Evolutionary conservation across 371 early-diverging fungal genomes (phyloP).

Genomic region (Dinochytrium kinnereticum): DNA sequence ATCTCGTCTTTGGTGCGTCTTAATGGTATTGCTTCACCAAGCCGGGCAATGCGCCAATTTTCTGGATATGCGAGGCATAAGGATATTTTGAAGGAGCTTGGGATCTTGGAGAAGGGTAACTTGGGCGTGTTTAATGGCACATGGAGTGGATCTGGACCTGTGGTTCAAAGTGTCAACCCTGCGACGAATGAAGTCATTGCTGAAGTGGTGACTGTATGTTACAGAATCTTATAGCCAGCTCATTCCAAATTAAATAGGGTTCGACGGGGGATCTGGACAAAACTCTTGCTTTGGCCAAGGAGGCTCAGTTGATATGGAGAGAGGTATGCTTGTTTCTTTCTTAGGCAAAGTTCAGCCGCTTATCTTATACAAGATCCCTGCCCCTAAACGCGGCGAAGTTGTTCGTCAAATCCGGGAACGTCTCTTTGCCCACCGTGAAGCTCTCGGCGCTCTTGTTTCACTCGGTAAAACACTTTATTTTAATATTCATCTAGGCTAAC

Average conservation of each 20-base stretch:
- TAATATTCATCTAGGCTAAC: background rate
- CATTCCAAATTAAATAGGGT: slow-evolving; percentile 18
- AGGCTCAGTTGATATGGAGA: slow-evolving; percentile 49
- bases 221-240: slow-evolving; percentile 8
- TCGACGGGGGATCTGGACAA: slow-evolving; percentile 32
- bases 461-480: slow-evolving; percentile 40
- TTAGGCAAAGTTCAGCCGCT: background rate
- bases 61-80: slow-evolving; percentile 8
- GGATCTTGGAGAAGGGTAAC: slow-evolving; percentile 29
- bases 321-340: slow-evolving; percentile 33
- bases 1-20: background rate
- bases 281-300: slow-evolving; percentile 34
- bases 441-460: slow-evolving; percentile 84
- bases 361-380: slow-evolving; percentile 64
- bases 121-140: slow-evolving; percentile 80
- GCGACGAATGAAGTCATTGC: slow-evolving; percentile 88
- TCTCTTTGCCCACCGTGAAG: slow-evolving; percentile 72
- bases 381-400: slow-evolving; percentile 91
- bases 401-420: slow-evolving; percentile 92
- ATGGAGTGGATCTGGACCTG: slow-evolving; percentile 80
- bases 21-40: background rate
- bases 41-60: background rate
- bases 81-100: slow-evolving; percentile 31
- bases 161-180: slow-evolving; percentile 82
- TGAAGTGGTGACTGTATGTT: slow-evolving; percentile 72